phyloP scores from a whole-genome alignment of 1,139 yeast genomes.

The Blastobotrys arbuscula region DNA sequence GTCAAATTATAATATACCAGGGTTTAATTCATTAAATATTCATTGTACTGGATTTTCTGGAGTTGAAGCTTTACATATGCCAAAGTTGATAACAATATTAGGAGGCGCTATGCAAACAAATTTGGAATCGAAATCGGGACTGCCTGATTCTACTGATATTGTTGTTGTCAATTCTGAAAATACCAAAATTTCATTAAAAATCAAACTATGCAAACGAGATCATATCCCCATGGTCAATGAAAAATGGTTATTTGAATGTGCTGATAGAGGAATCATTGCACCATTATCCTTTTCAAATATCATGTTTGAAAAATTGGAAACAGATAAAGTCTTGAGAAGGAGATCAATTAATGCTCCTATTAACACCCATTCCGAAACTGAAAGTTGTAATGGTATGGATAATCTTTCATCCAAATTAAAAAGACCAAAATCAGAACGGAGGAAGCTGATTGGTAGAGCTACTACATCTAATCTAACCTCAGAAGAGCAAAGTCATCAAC shows the following conservation, averaged over 20 bases:
- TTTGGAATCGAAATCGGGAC: conserved; percentile 5
- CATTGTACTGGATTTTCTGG: conserved; percentile 81
- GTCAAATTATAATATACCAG: conserved; percentile 37
- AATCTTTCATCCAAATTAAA: background rate
- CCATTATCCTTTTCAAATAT: conserved; percentile 2
- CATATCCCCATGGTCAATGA: conserved; percentile 47
- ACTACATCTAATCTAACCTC: conserved; percentile 13
- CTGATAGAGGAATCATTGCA: conserved; percentile 7
- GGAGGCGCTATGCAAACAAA: conserved; percentile 47
- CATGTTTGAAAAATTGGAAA: conserved; percentile 3
- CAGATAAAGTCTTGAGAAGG: conserved; percentile 4
- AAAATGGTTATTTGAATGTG: conserved; percentile 48
- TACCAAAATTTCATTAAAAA: conserved; percentile 1
- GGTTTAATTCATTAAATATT: conserved; percentile 41
- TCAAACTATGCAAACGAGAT: conserved; percentile 5
- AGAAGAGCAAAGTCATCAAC: background rate
- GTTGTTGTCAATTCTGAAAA: conserved; percentile 3
- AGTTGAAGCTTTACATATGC: conserved; percentile 70
- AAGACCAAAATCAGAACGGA: conserved; percentile 1
- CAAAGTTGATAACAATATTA: conserved; percentile 47
- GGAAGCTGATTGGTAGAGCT: conserved; percentile 18
- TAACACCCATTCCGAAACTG: background rate
- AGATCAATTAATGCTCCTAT: conserved; percentile 2
- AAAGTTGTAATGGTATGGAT: background rate
- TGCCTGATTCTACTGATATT: conserved; percentile 7